Percentiles rank a stretch among this genome's conserved stretches.
phyloP scores from a whole-genome alignment of 73 alveolate genomes.

The Paramecium bursaria region DNA sequence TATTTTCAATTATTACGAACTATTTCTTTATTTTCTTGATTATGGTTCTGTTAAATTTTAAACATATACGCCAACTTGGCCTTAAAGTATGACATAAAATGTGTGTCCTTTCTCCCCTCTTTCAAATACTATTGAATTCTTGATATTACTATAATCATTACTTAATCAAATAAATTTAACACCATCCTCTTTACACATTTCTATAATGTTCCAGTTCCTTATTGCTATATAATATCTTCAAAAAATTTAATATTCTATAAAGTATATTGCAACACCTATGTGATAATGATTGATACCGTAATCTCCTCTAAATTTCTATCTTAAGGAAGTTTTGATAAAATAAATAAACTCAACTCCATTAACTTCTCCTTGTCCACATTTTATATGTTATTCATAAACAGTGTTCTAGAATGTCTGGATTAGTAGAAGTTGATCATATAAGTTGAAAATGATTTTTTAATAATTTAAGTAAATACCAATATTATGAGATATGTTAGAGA shows the following conservation, averaged over 20 bases:
- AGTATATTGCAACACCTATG: not conserved
- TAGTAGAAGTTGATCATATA: too few species aligned
- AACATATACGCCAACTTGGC: constrained; percentile 40
- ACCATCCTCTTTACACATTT: constrained; percentile 9
- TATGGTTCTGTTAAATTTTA: not conserved
- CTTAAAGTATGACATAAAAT: constrained; percentile 50
- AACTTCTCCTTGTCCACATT: too few species aligned
- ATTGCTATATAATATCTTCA: not conserved
- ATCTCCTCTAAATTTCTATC: constrained; percentile 20
- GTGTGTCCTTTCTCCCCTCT: constrained; percentile 58
- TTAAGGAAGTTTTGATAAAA: not conserved
- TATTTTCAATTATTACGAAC: not conserved
- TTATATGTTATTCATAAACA: too few species aligned
- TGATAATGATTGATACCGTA: not conserved
- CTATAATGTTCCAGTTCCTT: not conserved
- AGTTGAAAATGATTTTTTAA: too few species aligned
- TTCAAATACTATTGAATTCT: constrained; percentile 38
- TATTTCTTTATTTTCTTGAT: not conserved
- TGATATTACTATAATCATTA: not conserved
- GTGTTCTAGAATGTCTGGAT: too few species aligned
- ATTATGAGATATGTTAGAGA: too few species aligned
- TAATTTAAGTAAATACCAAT: too few species aligned
- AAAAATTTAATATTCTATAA: constrained; percentile 14
- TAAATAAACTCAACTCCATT: constrained; percentile 6
- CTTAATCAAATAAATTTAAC: constrained; percentile 12